Evolutionary conservation across 768 basidiomycete species (phyloP).

Genomic region (Calvatia gigantea): DNA sequence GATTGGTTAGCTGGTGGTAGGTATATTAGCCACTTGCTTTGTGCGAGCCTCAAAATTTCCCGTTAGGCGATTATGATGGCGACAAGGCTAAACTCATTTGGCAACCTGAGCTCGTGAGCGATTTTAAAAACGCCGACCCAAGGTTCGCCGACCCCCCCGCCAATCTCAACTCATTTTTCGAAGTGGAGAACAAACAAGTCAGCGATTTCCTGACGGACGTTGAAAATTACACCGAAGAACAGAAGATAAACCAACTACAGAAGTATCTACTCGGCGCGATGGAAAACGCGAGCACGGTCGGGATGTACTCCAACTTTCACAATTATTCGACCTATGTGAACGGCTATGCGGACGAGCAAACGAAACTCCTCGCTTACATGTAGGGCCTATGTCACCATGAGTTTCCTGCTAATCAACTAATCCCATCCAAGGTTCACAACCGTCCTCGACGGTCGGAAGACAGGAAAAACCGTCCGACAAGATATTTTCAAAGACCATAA

Average conservation of each 20-base stretch:
- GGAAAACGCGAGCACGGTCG: conserved; percentile 41
- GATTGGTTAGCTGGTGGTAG: conserved; percentile 64
- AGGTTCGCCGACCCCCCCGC: conserved; percentile 47
- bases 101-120: conserved; percentile 49
- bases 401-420: background rate
- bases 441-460: conserved; percentile 59
- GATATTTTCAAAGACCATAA: conserved; percentile 23
- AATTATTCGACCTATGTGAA: conserved; percentile 48
- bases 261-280: conserved; percentile 48
- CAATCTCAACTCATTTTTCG: conserved; percentile 37
- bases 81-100: conserved; percentile 59
- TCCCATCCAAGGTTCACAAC: conserved; percentile 38
- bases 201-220: conserved; percentile 34
- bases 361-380: conserved; percentile 54
- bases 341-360: conserved; percentile 48
- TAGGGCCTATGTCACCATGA: conserved; percentile 13
- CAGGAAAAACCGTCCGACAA: conserved; percentile 43
- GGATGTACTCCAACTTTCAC: conserved; percentile 54
- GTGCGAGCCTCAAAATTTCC: background rate
- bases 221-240: conserved; percentile 13
- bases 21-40: conserved; percentile 5
- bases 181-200: conserved; percentile 41
- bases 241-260: conserved; percentile 39
- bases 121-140: conserved; percentile 51
- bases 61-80: conserved; percentile 67